Base-by-base conservation (phyloP, 202 grass and related monocot genomes). In the Dendrocalamus latiflorus region DNA sequence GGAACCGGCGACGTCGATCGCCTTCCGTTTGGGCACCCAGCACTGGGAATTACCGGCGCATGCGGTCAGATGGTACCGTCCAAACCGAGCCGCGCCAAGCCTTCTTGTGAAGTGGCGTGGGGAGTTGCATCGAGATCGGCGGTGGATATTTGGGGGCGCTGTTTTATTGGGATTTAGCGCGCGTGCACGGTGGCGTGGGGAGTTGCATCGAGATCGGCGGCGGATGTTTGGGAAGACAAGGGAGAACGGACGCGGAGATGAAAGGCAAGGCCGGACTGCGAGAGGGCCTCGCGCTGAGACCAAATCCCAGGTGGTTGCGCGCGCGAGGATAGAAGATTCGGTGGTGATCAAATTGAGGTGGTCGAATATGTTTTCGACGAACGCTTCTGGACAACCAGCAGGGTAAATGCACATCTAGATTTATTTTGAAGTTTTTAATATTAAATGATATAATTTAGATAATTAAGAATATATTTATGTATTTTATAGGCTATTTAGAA, bases 321-420 rank as follows among this genome's bases (percentile, higher is more conserved):
- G 69, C 74, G 80, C 51, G 54, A 34, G 44, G 68, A 33, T 79
- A 86, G 81, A 90, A 86, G 84, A 90, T 75, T 81, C 25, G 43
- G 22, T 4, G 75, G 68, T 6, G 79, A 44, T 79, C 79, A 73
- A 58, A 78, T 62, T 59, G 68, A 86, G 83, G 67, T 26, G 73
- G n/a, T 45, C 79, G 88, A 87, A 90, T 90, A 80, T 84, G 68
- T 42, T 80, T 87, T 84, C 6, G 84, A 90, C 75, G 80, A 90
- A 80, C 80, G 59, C 47, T 37, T 83, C 62, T 41, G 63, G 84
- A 90, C 84, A 87, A 85, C 20, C 4, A 34, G 33, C 33, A 34
- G 33, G 33, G 4, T 34, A 34, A 5, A 34, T 34, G 33, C 33
- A 5, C 33, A 0, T 0, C 4, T 34, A 34, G 4, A 34, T 34